phyloP scores from a whole-genome alignment of 352 stramenopile species.

The Globisporangium camurandrum region DNA sequence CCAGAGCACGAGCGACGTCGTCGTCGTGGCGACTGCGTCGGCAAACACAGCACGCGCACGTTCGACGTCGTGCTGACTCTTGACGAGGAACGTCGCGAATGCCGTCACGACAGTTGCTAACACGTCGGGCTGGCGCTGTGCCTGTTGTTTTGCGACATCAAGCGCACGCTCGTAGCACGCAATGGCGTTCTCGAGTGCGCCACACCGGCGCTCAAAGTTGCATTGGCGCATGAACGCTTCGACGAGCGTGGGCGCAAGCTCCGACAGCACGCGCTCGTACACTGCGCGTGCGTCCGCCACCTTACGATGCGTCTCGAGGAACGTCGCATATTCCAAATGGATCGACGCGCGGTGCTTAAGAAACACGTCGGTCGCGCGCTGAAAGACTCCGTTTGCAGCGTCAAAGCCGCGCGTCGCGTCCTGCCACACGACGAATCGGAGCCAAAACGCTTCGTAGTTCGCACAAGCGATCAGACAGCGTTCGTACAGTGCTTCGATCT shows the following conservation, averaged over 20 bases:
- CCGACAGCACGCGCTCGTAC: slow-evolving; percentile 49
- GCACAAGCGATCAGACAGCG: slow-evolving; percentile 75
- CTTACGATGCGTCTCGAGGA: slow-evolving; percentile 57
- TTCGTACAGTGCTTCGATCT: slow-evolving; percentile 68
- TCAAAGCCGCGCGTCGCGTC: slow-evolving; percentile 50
- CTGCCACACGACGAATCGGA: slow-evolving; percentile 61
- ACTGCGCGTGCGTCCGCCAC: slow-evolving; percentile 33
- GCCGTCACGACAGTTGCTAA: slow-evolving; percentile 41
- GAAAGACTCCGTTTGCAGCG: slow-evolving; percentile 52
- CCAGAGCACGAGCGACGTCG: slow-evolving; percentile 48
- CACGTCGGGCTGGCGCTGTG: slow-evolving; percentile 31
- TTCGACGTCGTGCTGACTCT: slow-evolving; percentile 27
- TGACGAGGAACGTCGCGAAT: slow-evolving; percentile 56
- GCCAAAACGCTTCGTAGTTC: slow-evolving; percentile 80
- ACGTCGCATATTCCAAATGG: slow-evolving; percentile 66
- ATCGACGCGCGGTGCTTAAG: slow-evolving; percentile 68
- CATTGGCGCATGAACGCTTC: slow-evolving; percentile 59
- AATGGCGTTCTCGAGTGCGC: slow-evolving; percentile 40
- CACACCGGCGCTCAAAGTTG: slow-evolving; percentile 64
- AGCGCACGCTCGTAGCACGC: slow-evolving; percentile 47
- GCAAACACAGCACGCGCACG: slow-evolving; percentile 38
- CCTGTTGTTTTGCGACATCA: too few species aligned
- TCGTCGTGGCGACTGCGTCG: slow-evolving; percentile 31
- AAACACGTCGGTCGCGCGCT: slow-evolving; percentile 54
- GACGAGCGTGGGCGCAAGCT: slow-evolving; percentile 49